Percentiles rank a stretch among this genome's conserved stretches.
These are phyloP conservation scores for Phytophthora pinifolia DNA, from an alignment of 352 stramenopile species.

Conservation along the genomic window DNA sequence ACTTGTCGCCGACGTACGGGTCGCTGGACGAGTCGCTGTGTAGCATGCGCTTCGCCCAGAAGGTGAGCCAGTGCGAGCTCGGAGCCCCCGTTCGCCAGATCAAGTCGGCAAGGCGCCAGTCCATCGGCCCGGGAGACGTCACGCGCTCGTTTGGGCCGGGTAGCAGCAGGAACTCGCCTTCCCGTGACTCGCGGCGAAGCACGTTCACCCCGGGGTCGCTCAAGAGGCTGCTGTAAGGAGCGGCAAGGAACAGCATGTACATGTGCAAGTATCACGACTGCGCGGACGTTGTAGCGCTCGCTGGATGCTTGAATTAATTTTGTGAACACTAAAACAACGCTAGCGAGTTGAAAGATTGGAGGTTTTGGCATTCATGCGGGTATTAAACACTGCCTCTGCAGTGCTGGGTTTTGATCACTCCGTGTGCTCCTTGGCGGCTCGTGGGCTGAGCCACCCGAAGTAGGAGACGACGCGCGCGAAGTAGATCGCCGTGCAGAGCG, in stretches of 20 bases:
- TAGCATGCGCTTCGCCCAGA: constrained; percentile 97
- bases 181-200: constrained; percentile 35
- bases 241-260: constrained; percentile 18
- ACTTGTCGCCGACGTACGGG: constrained; percentile 95
- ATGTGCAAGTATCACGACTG: constrained; percentile 12
- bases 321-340: constrained; percentile 26
- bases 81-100: constrained; percentile 92
- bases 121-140: constrained; percentile 27
- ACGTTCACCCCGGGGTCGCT: constrained; percentile 37
- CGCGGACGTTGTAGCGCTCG: not conserved
- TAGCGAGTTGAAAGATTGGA: too few species aligned
- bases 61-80: constrained; percentile 97
- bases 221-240: constrained; percentile 28
- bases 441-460: constrained; percentile 38
- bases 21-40: constrained; percentile 97
- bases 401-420: constrained; percentile 20
- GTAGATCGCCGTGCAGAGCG: constrained; percentile 74
- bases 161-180: constrained; percentile 28
- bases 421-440: constrained; percentile 31
- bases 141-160: constrained; percentile 11
- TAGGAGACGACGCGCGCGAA: constrained; percentile 50
- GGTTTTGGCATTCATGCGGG: constrained; percentile 25
- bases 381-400: not conserved
- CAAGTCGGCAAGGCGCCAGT: constrained; percentile 49
- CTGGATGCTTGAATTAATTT: constrained; percentile 14